Evolutionary conservation across 345 rosid genomes (phyloP), one percentile per base, ranked within the genome.

Genomic region (Murraya paniculata): DNA sequence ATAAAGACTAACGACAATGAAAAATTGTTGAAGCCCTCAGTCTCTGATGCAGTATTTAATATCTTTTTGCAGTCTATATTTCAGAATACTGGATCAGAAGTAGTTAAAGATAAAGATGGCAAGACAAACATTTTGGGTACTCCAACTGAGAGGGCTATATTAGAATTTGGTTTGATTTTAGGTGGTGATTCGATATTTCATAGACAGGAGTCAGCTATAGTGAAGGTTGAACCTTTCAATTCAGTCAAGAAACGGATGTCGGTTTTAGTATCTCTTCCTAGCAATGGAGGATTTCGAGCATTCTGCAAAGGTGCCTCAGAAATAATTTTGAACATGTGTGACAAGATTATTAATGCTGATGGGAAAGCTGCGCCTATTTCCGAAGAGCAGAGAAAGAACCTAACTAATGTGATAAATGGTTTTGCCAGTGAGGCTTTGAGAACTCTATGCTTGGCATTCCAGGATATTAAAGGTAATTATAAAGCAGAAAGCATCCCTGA

Each of bases 241-340:
- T 92, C 94, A 35, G 91, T 75, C 58, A 90, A 84, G 88, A 92
- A 92, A 80, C 90, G 83, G 82, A 92, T 92, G 94, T 87, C 91
- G 53, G 89, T 89, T 66, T 88, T 92, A 35, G 85, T 87, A 30
- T 86, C 91, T 73, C 85, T 87, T 68, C 86, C 93, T 61, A 72
- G 82, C 33, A 67, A 58, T 1, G 81, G 83, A 10, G 82, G 89
- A 6, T 69, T 79, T 58, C 83, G 91, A n/a, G 85, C 91, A 79
- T 82, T 90, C 81, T 88, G 88, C 77, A 92, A 90, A 82, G 97
- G 97, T 38, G 95, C 98, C 39, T 89, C 97, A 9, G 95, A 88
- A 82, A 89, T 90, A 81, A 82, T 91, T 14, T 74, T 91, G 56
- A 78, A 80, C 19, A 88, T 83, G 92, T 91, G 95, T 56, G 87